Evolutionary conservation across 306 rosid species (phyloP).

Genomic region (Quercus bicolor): DNA sequence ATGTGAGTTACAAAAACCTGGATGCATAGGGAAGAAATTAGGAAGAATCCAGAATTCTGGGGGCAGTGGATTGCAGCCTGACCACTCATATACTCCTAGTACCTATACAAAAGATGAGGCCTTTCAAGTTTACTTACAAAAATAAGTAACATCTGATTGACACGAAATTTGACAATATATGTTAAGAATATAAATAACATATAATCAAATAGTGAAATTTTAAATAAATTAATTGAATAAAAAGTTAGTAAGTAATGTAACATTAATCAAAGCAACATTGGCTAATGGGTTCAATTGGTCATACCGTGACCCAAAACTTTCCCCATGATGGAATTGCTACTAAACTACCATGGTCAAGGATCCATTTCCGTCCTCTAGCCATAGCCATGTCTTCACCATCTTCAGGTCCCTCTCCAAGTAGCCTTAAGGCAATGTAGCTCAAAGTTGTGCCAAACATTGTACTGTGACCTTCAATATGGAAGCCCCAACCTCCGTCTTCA

Average conservation of each 20-base stretch:
- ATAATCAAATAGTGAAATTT: too few species aligned
- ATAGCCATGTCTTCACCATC: slow-evolving; percentile 34
- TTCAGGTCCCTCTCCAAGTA: slow-evolving; percentile 51
- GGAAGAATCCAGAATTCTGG: slow-evolving; percentile 78
- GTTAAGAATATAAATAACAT: too few species aligned
- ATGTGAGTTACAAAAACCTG: slow-evolving; percentile 26
- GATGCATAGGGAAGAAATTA: slow-evolving; percentile 44
- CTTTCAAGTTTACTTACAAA: background rate
- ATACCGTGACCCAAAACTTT: slow-evolving; percentile 63
- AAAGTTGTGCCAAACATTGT: slow-evolving; percentile 67
- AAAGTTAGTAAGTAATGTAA: too few species aligned
- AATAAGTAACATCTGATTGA: too few species aligned
- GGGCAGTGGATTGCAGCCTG: slow-evolving; percentile 67
- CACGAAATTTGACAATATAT: too few species aligned
- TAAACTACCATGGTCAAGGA: slow-evolving; percentile 60
- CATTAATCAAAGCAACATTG: too few species aligned
- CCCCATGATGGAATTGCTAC: slow-evolving; percentile 71
- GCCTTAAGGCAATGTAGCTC: slow-evolving; percentile 58
- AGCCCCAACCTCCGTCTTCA: slow-evolving; percentile 78
- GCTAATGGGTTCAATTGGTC: too few species aligned
- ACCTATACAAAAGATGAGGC: slow-evolving; percentile 10
- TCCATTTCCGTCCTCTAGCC: slow-evolving; percentile 50
- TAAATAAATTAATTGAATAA: too few species aligned
- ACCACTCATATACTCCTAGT: slow-evolving; percentile 70
- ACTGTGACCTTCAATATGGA: slow-evolving; percentile 64